phyloP scores from a whole-genome alignment of 2,329 filamentous ascomycete genomes.

The Paecilomyces formosus region DNA sequence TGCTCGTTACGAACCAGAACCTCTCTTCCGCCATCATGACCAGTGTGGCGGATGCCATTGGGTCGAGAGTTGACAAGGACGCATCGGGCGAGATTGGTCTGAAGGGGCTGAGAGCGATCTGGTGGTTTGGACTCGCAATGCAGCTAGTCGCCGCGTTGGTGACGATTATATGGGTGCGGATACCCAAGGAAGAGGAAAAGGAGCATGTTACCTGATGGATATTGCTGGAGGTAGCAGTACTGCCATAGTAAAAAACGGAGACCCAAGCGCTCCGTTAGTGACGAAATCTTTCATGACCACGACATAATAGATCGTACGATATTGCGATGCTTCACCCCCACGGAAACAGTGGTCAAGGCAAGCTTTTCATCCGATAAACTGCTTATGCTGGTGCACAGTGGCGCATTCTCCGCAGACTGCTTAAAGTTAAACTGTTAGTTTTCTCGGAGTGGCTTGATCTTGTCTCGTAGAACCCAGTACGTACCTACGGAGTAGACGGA shows the following conservation, averaged over 20 bases:
- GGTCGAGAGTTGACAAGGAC: constrained; percentile 16
- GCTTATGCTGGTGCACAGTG: not conserved
- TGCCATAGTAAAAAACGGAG: not conserved
- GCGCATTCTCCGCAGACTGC: not conserved
- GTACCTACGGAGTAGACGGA: not conserved
- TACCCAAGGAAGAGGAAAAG: constrained; percentile 35
- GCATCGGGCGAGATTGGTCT: constrained; percentile 19
- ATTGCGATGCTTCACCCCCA: not conserved
- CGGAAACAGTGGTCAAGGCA: not conserved
- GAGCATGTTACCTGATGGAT: constrained; percentile 16
- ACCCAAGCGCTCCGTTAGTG: not conserved
- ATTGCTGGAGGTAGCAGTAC: not conserved
- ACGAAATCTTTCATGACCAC: not conserved
- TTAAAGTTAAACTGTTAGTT: not conserved
- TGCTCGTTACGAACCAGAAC: constrained; percentile 43
- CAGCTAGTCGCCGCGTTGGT: constrained; percentile 27
- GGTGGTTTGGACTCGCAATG: constrained; percentile 35
- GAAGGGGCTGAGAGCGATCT: constrained; percentile 30
- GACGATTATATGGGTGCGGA: constrained; percentile 31
- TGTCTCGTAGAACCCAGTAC: not conserved
- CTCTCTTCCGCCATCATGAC: constrained; percentile 34
- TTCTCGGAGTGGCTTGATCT: not conserved
- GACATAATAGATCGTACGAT: not conserved
- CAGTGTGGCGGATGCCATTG: constrained; percentile 23
- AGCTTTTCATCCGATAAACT: not conserved